Evolutionary conservation across 768 basidiomycete genomes (phyloP), one percentile per base, ranked within the genome.

Genomic region (Roridomyces roridus): DNA sequence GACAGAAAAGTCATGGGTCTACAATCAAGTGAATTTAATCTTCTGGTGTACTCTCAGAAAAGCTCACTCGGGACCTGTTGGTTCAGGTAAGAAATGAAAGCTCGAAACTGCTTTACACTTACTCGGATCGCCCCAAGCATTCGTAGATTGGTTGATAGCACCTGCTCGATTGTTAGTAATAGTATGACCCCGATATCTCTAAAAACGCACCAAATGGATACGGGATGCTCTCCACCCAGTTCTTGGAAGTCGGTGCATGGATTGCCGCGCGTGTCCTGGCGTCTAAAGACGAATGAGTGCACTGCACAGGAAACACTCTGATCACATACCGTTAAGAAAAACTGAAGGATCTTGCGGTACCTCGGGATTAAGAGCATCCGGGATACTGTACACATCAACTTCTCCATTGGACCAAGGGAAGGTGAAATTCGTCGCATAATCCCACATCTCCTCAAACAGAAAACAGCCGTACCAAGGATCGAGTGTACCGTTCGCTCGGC

Each of bases 381-480:
- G 78, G 35, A 85, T 67, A 57, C 86, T 71, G 62, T 86, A 87
- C 4, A 78, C 65, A 31, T 56, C 53, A 17, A 51, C 28, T 3
- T 25, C 42, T 6, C 42, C 49, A 20, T n/a, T 10, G 2, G 31
- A 76, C 80, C 79, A 83, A 1, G 89, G 89, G 68, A 78, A 84
- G 0, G 88, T 87, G 65, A 78, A 90, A 65, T 91, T 91, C 55
- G 83, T 46, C 17, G 88, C 86, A 61, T 90, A 90, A 69, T 91
- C 89, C 26, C 86, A 62, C 71, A 86, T 79, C 73, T 86, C 82
- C 57, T 85, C 80, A 44, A 82, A 79, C 17, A 90, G 64, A 55
- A 83, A 74, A 69, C 89, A 91, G 5, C 85, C 84, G 37, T 87
- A 88, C 82, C 78, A 59, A 2, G 81, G 68, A 61, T 86, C 80